Evolutionary conservation across 2,329 filamentous ascomycete genomes (phyloP).

Genomic region (Sporothrix pseudoabietina): DNA sequence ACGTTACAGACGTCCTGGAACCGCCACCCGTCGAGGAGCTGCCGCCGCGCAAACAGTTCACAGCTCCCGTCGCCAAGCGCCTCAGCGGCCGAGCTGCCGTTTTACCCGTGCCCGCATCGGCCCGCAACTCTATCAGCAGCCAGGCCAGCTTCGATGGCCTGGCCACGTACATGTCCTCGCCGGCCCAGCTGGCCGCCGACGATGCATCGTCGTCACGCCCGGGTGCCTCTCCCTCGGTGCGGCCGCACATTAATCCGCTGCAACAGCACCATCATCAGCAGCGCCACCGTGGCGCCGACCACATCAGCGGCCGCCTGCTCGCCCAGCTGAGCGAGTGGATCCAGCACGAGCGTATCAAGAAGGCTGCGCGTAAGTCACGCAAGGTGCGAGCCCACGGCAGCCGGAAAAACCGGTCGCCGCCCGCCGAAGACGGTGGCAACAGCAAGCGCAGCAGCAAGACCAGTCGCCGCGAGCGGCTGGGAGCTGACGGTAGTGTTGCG

Average conservation of each 20-base stretch:
- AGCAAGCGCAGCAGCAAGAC: slow-evolving; percentile 30
- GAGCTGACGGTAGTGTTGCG: background rate
- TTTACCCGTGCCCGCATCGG: slow-evolving; percentile 44
- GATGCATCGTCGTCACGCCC: slow-evolving; percentile 5
- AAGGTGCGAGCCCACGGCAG: slow-evolving; percentile 42
- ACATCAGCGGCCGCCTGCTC: slow-evolving; percentile 59
- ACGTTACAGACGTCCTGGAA: slow-evolving; percentile 33
- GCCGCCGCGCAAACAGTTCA: slow-evolving; percentile 49
- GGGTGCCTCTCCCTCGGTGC: slow-evolving; percentile 28
- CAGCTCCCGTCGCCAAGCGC: slow-evolving; percentile 48
- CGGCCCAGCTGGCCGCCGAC: slow-evolving; percentile 39
- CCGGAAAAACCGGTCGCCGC: slow-evolving; percentile 48
- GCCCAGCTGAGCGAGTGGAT: slow-evolving; percentile 82
- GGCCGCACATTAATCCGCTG: slow-evolving; percentile 34
- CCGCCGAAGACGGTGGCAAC: slow-evolving; percentile 36
- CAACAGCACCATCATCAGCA: slow-evolving; percentile 45
- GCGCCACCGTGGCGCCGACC: slow-evolving; percentile 43
- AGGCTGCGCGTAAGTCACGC: slow-evolving; percentile 56
- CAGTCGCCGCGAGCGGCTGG: slow-evolving; percentile 40
- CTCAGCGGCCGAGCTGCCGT: slow-evolving; percentile 49
- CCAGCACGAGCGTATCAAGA: slow-evolving; percentile 73
- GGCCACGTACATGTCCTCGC: slow-evolving; percentile 36
- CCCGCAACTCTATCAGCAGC: slow-evolving; percentile 50
- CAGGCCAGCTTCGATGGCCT: slow-evolving; percentile 44
- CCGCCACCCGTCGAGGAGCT: slow-evolving; percentile 43